Percentiles rank a stretch among this genome's conserved stretches.
These are phyloP conservation scores for Podaxis sp. DNA, from an alignment of 768 basidiomycete species.

Conservation along the genomic window DNA sequence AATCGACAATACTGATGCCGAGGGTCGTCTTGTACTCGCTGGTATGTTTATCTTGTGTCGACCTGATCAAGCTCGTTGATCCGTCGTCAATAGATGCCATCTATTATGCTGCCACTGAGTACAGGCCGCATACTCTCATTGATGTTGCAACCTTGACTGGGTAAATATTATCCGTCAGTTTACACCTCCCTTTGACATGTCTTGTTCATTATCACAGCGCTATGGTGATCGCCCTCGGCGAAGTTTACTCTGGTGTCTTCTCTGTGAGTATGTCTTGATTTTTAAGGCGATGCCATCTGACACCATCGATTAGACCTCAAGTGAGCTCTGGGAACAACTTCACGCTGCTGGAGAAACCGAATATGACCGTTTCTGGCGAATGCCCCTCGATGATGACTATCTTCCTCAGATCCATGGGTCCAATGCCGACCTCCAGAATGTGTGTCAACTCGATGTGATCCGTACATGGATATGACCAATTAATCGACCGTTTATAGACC, in stretches of 20 bases:
- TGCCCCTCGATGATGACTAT: constrained; percentile 85
- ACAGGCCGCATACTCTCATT: constrained; percentile 79
- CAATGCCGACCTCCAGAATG: constrained; percentile 84
- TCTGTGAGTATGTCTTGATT: constrained; percentile 41
- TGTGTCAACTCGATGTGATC: constrained; percentile 25
- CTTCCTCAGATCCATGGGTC: constrained; percentile 73
- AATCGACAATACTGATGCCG: constrained; percentile 87
- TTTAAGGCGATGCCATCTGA: neutral
- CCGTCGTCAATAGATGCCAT: constrained; percentile 61
- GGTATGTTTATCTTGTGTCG: constrained; percentile 37
- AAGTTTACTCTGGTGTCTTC: constrained; percentile 77
- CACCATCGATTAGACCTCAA: constrained; percentile 52
- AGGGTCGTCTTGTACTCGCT: constrained; percentile 75
- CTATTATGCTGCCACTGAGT: constrained; percentile 76
- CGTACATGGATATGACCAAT: neutral
- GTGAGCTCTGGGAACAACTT: constrained; percentile 71
- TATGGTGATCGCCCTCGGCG: constrained; percentile 71
- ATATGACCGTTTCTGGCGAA: constrained; percentile 85
- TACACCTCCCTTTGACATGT: neutral
- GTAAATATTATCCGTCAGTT: constrained; percentile 33
- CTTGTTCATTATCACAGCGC: constrained; percentile 43
- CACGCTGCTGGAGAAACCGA: constrained; percentile 69
- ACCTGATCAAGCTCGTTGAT: neutral
- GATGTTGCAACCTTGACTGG: constrained; percentile 89
- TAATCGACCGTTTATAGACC: constrained; percentile 37